Percentiles rank a stretch among this genome's conserved stretches.
These are phyloP conservation scores for Orobanche coerulescens DNA, from an alignment of 257 asterid species.

Conservation along the genomic window DNA sequence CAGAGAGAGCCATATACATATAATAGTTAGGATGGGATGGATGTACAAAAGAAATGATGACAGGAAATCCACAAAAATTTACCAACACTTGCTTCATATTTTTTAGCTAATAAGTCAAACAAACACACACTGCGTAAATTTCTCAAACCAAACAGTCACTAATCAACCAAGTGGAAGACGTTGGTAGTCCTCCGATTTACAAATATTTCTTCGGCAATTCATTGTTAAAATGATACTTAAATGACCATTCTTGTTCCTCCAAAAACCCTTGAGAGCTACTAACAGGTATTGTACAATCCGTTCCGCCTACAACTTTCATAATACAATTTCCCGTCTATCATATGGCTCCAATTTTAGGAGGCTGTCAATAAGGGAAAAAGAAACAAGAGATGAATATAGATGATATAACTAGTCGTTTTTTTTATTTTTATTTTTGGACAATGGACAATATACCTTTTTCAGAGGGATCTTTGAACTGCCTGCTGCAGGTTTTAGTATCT, in stretches of 20 bases:
- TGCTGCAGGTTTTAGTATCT: constrained; percentile 55
- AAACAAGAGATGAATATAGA: background rate
- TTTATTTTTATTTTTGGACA: background rate
- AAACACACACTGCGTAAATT: constrained; percentile 9
- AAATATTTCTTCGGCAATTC: constrained; percentile 1
- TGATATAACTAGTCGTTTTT: background rate
- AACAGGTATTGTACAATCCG: background rate
- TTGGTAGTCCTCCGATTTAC: constrained; percentile 19
- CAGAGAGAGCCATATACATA: constrained; percentile 5
- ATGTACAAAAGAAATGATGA: constrained; percentile 7
- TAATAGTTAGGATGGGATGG: constrained; percentile 10
- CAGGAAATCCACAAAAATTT: constrained; percentile 5
- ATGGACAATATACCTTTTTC: constrained; percentile 40
- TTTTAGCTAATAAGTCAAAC: background rate
- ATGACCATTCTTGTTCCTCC: background rate
- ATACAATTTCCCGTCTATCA: constrained; percentile 24
- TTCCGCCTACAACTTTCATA: constrained; percentile 27
- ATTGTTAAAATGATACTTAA: background rate
- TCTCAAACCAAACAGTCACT: background rate
- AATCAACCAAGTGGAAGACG: constrained; percentile 13
- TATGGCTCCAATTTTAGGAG: constrained; percentile 40
- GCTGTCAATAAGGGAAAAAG: constrained; percentile 28
- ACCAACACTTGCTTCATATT: constrained; percentile 10
- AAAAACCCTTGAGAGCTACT: background rate
- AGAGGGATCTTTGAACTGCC: constrained; percentile 39